Percentiles rank a stretch among this genome's conserved stretches.
phyloP scores from a whole-genome alignment of 2,329 filamentous ascomycete species.

The Malbranchea zuffiana region DNA sequence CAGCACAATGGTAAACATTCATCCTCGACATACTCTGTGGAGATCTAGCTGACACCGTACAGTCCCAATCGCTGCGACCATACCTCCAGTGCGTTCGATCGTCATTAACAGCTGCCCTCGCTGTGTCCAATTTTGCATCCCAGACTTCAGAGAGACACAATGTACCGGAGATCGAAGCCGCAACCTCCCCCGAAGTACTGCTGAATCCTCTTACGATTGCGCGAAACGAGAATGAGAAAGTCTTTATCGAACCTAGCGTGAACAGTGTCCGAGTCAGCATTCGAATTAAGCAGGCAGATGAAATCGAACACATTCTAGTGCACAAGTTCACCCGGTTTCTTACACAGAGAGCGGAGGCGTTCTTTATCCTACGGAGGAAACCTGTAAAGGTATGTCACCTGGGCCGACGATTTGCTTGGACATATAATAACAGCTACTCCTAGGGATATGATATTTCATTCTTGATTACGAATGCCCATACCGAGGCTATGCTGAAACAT shows the following conservation, averaged over 20 bases:
- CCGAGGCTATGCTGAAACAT: slow-evolving; percentile 96
- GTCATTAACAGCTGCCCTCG: slow-evolving; percentile 85
- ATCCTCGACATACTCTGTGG: neutral
- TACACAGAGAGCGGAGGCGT: slow-evolving; percentile 89
- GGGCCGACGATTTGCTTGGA: neutral
- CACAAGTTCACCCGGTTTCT: slow-evolving; percentile 98
- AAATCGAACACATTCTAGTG: slow-evolving; percentile 95
- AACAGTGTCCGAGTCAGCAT: slow-evolving; percentile 97
- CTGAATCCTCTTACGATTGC: slow-evolving; percentile 83
- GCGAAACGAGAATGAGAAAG: slow-evolving; percentile 92
- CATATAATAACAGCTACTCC: slow-evolving; percentile 21
- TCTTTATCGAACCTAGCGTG: slow-evolving; percentile 90
- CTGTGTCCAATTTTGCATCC: slow-evolving; percentile 92
- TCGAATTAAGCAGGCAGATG: slow-evolving; percentile 98
- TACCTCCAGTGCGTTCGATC: slow-evolving; percentile 95
- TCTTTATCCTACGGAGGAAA: slow-evolving; percentile 92
- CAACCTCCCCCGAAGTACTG: slow-evolving; percentile 83
- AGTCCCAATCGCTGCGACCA: slow-evolving; percentile 93
- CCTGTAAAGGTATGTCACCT: slow-evolving; percentile 63
- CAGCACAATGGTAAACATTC: slow-evolving; percentile 15
- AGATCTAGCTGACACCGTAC: slow-evolving; percentile 12
- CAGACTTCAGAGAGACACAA: slow-evolving; percentile 96
- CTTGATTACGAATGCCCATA: slow-evolving; percentile 97
- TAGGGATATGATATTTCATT: slow-evolving; percentile 98
- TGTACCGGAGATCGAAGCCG: slow-evolving; percentile 92